phyloP scores from a whole-genome alignment of 352 stramenopile species.

The Pythium coloratum region DNA sequence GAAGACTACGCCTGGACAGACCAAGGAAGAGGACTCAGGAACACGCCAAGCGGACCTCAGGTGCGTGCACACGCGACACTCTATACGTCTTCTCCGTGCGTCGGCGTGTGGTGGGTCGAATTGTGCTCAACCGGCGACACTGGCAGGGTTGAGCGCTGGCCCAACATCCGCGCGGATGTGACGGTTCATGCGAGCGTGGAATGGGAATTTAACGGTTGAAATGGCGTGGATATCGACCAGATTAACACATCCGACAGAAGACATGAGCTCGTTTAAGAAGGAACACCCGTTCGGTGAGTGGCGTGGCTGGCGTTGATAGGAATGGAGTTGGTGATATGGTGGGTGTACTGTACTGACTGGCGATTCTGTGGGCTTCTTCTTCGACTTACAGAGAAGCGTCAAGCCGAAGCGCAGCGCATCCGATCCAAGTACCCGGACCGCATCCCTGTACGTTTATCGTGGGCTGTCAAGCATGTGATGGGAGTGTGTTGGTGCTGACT shows the following conservation, averaged over 20 bases:
- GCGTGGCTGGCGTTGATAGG: background rate
- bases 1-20: conserved; percentile 27
- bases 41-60: conserved; percentile 16
- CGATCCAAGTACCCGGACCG: conserved; percentile 98
- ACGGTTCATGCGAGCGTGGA: conserved; percentile 5
- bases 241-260: conserved; percentile 16
- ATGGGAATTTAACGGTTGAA: conserved; percentile 1
- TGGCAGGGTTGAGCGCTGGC: background rate
- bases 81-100: background rate
- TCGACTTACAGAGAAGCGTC: conserved; percentile 90
- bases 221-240: background rate
- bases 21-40: conserved; percentile 10
- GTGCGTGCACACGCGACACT: background rate
- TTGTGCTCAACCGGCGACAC: background rate
- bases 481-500: background rate
- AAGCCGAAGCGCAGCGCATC: conserved; percentile 97
- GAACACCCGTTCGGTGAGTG: conserved; percentile 84
- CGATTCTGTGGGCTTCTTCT: conserved; percentile 1
- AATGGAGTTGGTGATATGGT: background rate
- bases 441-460: conserved; percentile 81
- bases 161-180: background rate
- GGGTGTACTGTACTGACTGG: background rate
- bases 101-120: background rate
- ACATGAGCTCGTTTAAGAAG: conserved; percentile 92
- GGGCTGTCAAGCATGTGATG: background rate